Conservation (phyloP, 257 asterid genomes). For the Cruciata laevipes region DNA sequence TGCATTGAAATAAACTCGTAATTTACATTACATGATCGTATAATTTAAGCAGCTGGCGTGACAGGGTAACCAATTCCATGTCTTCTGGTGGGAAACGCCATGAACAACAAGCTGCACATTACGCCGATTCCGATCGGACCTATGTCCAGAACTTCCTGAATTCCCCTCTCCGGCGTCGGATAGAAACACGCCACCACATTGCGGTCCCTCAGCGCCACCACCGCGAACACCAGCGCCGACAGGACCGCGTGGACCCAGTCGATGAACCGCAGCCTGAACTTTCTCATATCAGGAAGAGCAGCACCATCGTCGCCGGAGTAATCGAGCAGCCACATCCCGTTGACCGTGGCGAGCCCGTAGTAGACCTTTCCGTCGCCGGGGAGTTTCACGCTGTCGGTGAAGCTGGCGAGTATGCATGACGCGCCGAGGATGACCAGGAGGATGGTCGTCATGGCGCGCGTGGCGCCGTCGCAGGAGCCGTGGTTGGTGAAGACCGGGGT, state of each 20-base stretch:
- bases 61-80: slow-evolving; percentile 75
- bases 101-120: slow-evolving; percentile 45
- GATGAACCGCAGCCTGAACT: slow-evolving; percentile 30
- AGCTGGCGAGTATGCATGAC: slow-evolving; percentile 52
- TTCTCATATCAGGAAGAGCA: slow-evolving; percentile 25
- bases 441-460: slow-evolving; percentile 27
- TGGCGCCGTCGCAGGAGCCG: slow-evolving; percentile 43
- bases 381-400: slow-evolving; percentile 50
- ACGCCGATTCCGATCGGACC: slow-evolving; percentile 58
- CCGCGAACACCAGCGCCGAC: slow-evolving; percentile 45
- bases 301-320: neutral
- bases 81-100: slow-evolving; percentile 52
- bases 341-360: slow-evolving; percentile 49
- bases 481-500: slow-evolving; percentile 55
- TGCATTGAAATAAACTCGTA: too few relatives aligned
- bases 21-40: too few relatives aligned
- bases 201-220: slow-evolving; percentile 61
- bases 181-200: slow-evolving; percentile 58
- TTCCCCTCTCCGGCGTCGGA: slow-evolving; percentile 35
- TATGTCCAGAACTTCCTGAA: slow-evolving; percentile 39
- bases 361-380: slow-evolving; percentile 34
- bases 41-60: slow-evolving; percentile 16
- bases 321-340: slow-evolving; percentile 58
- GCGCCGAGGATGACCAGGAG: slow-evolving; percentile 36
- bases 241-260: slow-evolving; percentile 52